A percentile compares a stretch with the other conserved stretches of the same genome.
Conservation (phyloP, 371 early-diverging fungal genomes). For the Funneliformis caledonium region DNA sequence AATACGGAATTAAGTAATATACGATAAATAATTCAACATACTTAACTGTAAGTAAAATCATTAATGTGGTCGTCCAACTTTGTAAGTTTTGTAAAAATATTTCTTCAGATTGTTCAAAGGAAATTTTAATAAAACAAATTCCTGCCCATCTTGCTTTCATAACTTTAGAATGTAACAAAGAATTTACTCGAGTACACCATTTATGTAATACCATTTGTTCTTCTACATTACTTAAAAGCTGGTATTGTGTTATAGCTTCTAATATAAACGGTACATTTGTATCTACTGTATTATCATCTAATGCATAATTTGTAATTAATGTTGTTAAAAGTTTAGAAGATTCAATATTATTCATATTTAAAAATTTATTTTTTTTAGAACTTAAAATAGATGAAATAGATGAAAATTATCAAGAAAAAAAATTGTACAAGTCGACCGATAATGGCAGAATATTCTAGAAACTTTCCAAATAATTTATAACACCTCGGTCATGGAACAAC, state of each 20-base stretch:
- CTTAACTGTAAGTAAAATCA: slow-evolving; percentile 51
- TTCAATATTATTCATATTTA: neutral
- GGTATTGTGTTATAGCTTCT: slow-evolving; percentile 30
- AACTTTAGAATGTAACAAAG: slow-evolving; percentile 61
- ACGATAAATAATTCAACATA: neutral
- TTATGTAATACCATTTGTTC: slow-evolving; percentile 48
- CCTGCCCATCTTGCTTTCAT: slow-evolving; percentile 61
- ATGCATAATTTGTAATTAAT: slow-evolving; percentile 21
- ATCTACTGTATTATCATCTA: slow-evolving; percentile 29
- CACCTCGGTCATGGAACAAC: too few relatives aligned
- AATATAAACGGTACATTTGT: slow-evolving; percentile 32
- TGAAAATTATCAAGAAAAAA: too few relatives aligned
- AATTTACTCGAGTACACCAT: slow-evolving; percentile 63
- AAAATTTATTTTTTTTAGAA: too few relatives aligned
- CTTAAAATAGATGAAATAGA: too few relatives aligned
- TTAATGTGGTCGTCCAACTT: slow-evolving; percentile 44
- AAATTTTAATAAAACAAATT: slow-evolving; percentile 54
- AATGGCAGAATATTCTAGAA: too few relatives aligned
- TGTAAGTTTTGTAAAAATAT: slow-evolving; percentile 17
- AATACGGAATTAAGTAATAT: neutral
- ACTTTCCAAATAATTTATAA: too few relatives aligned
- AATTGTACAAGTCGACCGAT: too few relatives aligned
- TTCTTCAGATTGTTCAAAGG: slow-evolving; percentile 52
- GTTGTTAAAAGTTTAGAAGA: slow-evolving; percentile 6
- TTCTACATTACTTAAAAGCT: neutral